Evolutionary conservation across 2,329 filamentous ascomycete genomes (phyloP), one percentile per base, ranked within the genome.

Genomic region (Thielaviopsis ethacetica): DNA sequence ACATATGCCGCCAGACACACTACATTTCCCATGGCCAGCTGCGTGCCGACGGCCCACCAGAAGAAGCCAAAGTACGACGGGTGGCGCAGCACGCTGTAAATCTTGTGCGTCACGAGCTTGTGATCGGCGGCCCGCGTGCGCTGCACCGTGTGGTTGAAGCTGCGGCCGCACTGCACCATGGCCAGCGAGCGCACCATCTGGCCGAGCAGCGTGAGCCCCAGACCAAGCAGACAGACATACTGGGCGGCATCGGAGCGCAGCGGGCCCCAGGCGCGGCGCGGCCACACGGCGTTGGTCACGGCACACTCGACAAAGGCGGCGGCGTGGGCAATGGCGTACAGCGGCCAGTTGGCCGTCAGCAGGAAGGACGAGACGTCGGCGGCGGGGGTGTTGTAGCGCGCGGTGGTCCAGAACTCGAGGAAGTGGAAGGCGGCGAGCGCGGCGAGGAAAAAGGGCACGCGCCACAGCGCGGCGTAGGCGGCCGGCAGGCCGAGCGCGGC

Each of bases 31-130:
- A 96, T 76, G 58, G 95, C 82, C 51, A 97, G 68, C 75, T 98
- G 93, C 13, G 91, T 95, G 5, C 93, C 93, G n/a, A 97, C 67
- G 0, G 88, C 89, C 91, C 91, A 98, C 83, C 90, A 97, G 71
- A 95, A 98, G 74, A 96, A 98, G 3, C 91, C 93, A 73, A 97
- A 96, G 72, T 98, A 98, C 61, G 86, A 86, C 13, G 93, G 93
- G 70, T 98, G 93, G 24, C 93, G 76, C 57, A 94, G 73, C 52
- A 79, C 70, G 7, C 75, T 73, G 70, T 97, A 98, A 38, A 97
- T 73, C 0, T 93, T 93, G 27, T 75, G 75, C 0, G 86, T 95
- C 2, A 98, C 87, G n/a, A 98, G 78, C 53, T 76, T 76, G 70
- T 98, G 93, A 1, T 81, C 82, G 7, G 71, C 70, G 3, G 82